Percentiles rank a stretch among this genome's conserved stretches.
Conservation (phyloP, 2,329 filamentous ascomycete species). For the Cladorrhinum sp. region DNA sequence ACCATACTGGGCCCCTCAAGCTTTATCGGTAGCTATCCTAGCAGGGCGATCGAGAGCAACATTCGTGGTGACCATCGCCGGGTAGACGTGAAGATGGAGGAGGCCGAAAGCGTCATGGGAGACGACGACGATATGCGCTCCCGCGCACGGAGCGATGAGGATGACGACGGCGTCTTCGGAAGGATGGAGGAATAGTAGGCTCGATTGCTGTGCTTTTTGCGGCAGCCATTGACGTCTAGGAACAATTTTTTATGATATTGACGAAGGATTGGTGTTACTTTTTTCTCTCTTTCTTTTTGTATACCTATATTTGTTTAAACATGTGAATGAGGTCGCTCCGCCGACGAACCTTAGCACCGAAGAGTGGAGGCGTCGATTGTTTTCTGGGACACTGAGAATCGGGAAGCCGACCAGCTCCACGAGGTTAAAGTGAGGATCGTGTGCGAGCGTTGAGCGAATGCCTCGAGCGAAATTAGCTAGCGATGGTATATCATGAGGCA, state of each 20-base stretch:
- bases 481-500: conserved; percentile 7
- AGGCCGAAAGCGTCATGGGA: conserved; percentile 59
- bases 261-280: conserved; percentile 14
- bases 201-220: conserved; percentile 3
- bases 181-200: conserved; percentile 86
- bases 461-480: conserved; percentile 32
- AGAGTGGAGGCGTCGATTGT: conserved; percentile 53
- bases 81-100: conserved; percentile 66
- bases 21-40: conserved; percentile 62
- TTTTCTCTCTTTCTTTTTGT: conserved; percentile 45
- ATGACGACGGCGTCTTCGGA: conserved; percentile 94
- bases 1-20: conserved; percentile 56
- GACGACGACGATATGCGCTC: conserved; percentile 62
- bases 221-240: neutral
- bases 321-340: conserved; percentile 57
- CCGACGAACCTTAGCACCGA: conserved; percentile 64
- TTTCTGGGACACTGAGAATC: conserved; percentile 7
- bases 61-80: conserved; percentile 57
- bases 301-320: conserved; percentile 39
- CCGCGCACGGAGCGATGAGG: conserved; percentile 72
- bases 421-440: conserved; percentile 70
- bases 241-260: conserved; percentile 29
- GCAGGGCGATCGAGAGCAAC: conserved; percentile 61
- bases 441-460: conserved; percentile 61
- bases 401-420: conserved; percentile 46